Percentiles rank a stretch among this genome's conserved stretches.
Conservation (phyloP, 805 yeast species). For the Nakazawaea populi region DNA sequence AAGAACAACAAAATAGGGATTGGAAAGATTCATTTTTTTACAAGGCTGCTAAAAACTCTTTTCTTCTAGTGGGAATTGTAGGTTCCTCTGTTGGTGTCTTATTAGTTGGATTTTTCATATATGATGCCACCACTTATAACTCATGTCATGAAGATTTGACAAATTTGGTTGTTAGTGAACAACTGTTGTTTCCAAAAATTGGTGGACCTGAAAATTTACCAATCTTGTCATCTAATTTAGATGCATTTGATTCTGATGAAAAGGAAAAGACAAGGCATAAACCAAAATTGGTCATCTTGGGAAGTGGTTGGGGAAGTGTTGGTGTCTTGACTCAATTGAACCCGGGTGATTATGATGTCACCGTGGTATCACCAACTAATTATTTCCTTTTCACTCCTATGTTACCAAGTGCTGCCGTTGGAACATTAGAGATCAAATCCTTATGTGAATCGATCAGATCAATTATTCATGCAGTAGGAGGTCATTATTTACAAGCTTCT, state of each 20-base stretch:
- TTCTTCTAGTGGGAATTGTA: conserved; percentile 28
- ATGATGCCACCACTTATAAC: conserved; percentile 62
- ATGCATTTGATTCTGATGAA: conserved; percentile 47
- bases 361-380: conserved; percentile 63
- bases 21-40: conserved; percentile 1
- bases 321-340: conserved; percentile 47
- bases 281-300: conserved; percentile 56
- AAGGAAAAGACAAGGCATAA: conserved; percentile 39
- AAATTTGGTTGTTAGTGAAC: conserved; percentile 41
- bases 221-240: conserved; percentile 48
- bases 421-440: conserved; percentile 61
- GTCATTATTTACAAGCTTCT: conserved; percentile 57
- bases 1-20: background rate
- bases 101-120: conserved; percentile 48
- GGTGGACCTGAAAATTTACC: conserved; percentile 76
- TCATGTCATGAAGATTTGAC: conserved; percentile 26
- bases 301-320: conserved; percentile 72
- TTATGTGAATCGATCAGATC: conserved; percentile 59
- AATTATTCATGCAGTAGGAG: conserved; percentile 44
- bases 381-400: conserved; percentile 67
- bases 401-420: conserved; percentile 66
- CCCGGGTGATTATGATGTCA: conserved; percentile 54
- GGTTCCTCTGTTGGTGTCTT: conserved; percentile 35
- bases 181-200: conserved; percentile 46
- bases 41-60: conserved; percentile 3